Evolutionary conservation across 1,284 basidiomycete species (phyloP).

Genomic region (Malassezia sympodialis): DNA sequence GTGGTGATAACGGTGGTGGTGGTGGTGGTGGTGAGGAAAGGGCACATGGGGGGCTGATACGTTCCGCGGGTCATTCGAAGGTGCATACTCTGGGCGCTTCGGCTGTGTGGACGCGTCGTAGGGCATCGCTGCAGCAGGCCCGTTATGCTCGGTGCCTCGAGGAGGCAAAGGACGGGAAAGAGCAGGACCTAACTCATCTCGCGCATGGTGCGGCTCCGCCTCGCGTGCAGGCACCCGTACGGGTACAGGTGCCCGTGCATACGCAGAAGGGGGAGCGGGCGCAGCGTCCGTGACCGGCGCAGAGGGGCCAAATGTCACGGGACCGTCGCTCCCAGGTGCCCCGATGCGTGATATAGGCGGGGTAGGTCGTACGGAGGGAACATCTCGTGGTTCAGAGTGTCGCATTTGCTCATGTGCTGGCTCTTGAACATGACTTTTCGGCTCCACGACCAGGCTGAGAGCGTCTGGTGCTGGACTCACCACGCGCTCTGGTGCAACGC

Average conservation of each 20-base stretch:
- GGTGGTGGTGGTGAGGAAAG: background rate
- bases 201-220: background rate
- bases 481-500: background rate
- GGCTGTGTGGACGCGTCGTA: too few relatives aligned
- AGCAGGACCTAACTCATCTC: background rate
- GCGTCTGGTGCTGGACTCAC: background rate
- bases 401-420: background rate
- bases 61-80: too few relatives aligned
- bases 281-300: background rate
- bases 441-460: background rate
- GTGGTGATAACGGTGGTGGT: conserved; percentile 7
- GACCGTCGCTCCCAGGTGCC: background rate
- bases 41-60: background rate
- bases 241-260: background rate
- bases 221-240: background rate
- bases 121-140: background rate
- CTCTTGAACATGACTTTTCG: background rate
- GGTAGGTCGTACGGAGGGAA: background rate
- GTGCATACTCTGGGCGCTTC: too few relatives aligned
- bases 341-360: background rate
- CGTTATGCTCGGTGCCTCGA: background rate
- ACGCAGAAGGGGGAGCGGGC: background rate
- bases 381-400: too few relatives aligned
- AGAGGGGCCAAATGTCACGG: background rate
- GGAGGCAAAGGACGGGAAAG: background rate